Percentiles rank a stretch among this genome's conserved stretches.
Conservation (phyloP, 805 yeast species). For the Metschnikowia bowlesiae region DNA sequence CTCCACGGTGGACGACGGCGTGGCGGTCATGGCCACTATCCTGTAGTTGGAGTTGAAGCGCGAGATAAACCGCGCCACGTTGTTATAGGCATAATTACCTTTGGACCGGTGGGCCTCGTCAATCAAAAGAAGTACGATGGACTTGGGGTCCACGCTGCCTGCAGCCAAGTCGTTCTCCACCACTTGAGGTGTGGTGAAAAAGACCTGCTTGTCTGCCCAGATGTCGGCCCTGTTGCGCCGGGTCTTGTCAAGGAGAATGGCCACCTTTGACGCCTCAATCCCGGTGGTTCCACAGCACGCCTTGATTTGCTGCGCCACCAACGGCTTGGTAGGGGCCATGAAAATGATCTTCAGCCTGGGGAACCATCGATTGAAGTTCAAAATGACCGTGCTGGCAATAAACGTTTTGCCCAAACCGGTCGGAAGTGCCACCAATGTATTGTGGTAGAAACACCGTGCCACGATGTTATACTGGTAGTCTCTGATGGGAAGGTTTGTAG, state of each 20-base stretch:
- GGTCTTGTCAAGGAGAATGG: slow-evolving; percentile 65
- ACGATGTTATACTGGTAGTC: slow-evolving; percentile 88
- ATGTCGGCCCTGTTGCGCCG: slow-evolving; percentile 59
- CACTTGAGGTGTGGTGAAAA: slow-evolving; percentile 95
- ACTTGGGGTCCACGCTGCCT: slow-evolving; percentile 73
- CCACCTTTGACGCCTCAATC: slow-evolving; percentile 69
- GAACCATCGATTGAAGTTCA: slow-evolving; percentile 87
- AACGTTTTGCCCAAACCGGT: slow-evolving; percentile 98
- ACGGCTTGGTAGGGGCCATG: slow-evolving; percentile 95
- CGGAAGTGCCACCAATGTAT: slow-evolving; percentile 85
- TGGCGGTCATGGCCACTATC: slow-evolving; percentile 86
- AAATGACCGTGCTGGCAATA: slow-evolving; percentile 90
- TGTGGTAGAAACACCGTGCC: slow-evolving; percentile 62
- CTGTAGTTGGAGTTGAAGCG: slow-evolving; percentile 66
- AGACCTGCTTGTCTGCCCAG: slow-evolving; percentile 76
- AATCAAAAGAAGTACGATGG: slow-evolving; percentile 69
- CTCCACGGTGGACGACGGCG: slow-evolving; percentile 86
- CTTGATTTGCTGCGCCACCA: slow-evolving; percentile 92
- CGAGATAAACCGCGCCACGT: slow-evolving; percentile 62
- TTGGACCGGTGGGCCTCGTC: slow-evolving; percentile 96
- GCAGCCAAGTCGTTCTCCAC: slow-evolving; percentile 81
- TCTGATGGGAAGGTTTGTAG: slow-evolving; percentile 77
- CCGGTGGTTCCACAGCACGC: slow-evolving; percentile 90
- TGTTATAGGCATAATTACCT: slow-evolving; percentile 85
- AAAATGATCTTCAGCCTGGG: slow-evolving; percentile 73